phyloP scores from a whole-genome alignment of 1,284 basidiomycete species.

The Sporisorium exsertum region DNA sequence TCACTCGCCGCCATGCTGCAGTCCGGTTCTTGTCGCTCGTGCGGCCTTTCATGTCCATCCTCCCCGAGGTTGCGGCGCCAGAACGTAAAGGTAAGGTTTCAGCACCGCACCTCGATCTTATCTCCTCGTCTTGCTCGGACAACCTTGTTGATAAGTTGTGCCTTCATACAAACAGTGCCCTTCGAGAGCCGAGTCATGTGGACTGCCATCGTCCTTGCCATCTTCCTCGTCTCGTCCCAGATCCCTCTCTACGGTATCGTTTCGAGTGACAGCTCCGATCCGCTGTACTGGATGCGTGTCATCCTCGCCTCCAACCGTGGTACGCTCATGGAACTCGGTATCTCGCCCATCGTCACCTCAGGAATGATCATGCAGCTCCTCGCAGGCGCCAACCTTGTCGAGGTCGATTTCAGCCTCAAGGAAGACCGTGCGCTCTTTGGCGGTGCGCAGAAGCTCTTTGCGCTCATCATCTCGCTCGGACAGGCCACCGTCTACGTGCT shows the following conservation, averaged over 20 bases:
- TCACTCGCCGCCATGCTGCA: slow-evolving; percentile 9
- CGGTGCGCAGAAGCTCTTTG: slow-evolving; percentile 97
- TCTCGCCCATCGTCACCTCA: slow-evolving; percentile 91
- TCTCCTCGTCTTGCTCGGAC: background rate
- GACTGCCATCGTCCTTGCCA: slow-evolving; percentile 69
- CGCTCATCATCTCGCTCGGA: slow-evolving; percentile 93
- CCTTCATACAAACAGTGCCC: slow-evolving; percentile 50
- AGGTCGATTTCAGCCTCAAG: slow-evolving; percentile 96
- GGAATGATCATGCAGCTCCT: slow-evolving; percentile 99
- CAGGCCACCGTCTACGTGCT: slow-evolving; percentile 97
- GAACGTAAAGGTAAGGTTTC: slow-evolving; percentile 65
- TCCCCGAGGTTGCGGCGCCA: slow-evolving; percentile 68
- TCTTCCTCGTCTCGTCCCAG: slow-evolving; percentile 68
- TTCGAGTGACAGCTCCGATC: slow-evolving; percentile 75
- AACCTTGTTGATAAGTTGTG: background rate
- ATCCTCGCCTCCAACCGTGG: slow-evolving; percentile 98
- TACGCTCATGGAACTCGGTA: slow-evolving; percentile 98
- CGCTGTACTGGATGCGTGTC: slow-evolving; percentile 99
- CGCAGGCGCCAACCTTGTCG: slow-evolving; percentile 95
- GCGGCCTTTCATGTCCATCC: slow-evolving; percentile 68
- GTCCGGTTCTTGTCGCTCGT: slow-evolving; percentile 69
- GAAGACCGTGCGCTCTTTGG: slow-evolving; percentile 96
- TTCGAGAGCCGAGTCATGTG: slow-evolving; percentile 68
- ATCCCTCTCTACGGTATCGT: slow-evolving; percentile 69
- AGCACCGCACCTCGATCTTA: background rate